These are phyloP conservation scores for Fusarium bulbicola DNA, from an alignment of 2,329 filamentous ascomycete species.

Conservation along the genomic window DNA sequence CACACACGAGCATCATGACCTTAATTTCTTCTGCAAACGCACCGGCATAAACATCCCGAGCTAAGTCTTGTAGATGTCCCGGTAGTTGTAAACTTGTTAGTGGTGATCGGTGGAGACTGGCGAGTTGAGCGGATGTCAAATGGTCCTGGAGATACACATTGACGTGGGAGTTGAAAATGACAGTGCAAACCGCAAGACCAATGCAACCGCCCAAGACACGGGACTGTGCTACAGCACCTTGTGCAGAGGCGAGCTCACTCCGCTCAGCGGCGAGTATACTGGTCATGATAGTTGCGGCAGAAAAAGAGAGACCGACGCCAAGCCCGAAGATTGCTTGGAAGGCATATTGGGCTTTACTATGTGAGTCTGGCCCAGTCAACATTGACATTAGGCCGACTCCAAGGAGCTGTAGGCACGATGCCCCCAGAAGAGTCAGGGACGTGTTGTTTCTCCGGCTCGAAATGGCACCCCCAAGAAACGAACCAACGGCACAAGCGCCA, in stretches of 20 bases:
- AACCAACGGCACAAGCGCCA: conserved; percentile 64
- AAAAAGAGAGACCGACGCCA: conserved; percentile 67
- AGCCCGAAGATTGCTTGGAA: conserved; percentile 67
- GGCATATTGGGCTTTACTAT: conserved; percentile 57
- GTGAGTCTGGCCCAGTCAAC: conserved; percentile 46
- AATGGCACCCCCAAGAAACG: conserved; percentile 62
- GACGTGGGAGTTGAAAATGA: conserved; percentile 62
- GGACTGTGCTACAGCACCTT: conserved; percentile 68
- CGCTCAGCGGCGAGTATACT: conserved; percentile 59
- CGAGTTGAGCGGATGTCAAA: conserved; percentile 51
- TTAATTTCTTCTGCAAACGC: conserved; percentile 58
- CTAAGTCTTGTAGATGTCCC: conserved; percentile 43
- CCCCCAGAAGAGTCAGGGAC: conserved; percentile 58
- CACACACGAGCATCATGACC: conserved; percentile 56
- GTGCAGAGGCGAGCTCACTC: conserved; percentile 64
- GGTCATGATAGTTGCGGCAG: conserved; percentile 66
- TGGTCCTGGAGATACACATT: conserved; percentile 49
- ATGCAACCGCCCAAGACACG: conserved; percentile 68
- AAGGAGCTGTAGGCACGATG: conserved; percentile 61
- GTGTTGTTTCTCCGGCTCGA: conserved; percentile 65
- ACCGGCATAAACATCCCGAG: conserved; percentile 54
- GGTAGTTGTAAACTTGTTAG: conserved; percentile 50
- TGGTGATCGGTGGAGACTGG: conserved; percentile 56
- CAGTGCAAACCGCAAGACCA: conserved; percentile 66
- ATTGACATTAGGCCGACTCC: conserved; percentile 62